Evolutionary conservation across 495 filamentous ascomycete genomes (phyloP).

Genomic region (Daldinia decipiens): DNA sequence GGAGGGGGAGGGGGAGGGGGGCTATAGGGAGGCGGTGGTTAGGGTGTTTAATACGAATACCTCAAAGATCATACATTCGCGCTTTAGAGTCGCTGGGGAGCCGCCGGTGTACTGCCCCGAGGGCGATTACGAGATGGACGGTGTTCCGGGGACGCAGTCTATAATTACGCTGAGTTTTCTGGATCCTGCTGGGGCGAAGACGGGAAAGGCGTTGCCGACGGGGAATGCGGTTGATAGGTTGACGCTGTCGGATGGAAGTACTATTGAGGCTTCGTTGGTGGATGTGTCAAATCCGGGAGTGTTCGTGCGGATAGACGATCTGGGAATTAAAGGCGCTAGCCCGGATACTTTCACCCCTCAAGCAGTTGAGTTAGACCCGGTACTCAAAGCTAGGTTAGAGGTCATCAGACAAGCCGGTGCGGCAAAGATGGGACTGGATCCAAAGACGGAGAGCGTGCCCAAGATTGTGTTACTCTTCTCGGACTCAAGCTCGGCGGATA

Average conservation of each 20-base stretch:
- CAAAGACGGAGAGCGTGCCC: constrained; percentile 67
- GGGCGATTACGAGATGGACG: constrained; percentile 73
- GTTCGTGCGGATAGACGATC: constrained; percentile 65
- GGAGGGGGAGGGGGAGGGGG: constrained; percentile 40
- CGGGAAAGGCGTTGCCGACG: constrained; percentile 72
- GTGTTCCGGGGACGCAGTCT: constrained; percentile 69
- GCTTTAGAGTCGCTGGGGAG: constrained; percentile 58
- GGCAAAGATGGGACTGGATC: constrained; percentile 69
- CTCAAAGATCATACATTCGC: constrained; percentile 57
- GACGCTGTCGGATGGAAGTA: constrained; percentile 62
- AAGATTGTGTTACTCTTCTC: constrained; percentile 72
- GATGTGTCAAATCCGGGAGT: constrained; percentile 76
- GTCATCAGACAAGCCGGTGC: constrained; percentile 69
- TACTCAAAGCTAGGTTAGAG: constrained; percentile 65
- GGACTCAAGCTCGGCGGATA: constrained; percentile 11
- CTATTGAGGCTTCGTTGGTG: constrained; percentile 57
- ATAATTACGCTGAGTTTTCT: constrained; percentile 69
- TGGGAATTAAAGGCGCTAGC: constrained; percentile 51
- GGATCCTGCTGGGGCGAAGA: constrained; percentile 73
- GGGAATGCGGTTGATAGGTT: constrained; percentile 66
- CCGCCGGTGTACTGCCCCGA: constrained; percentile 51
- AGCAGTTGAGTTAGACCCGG: constrained; percentile 58
- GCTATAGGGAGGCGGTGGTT: constrained; percentile 51
- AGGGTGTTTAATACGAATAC: constrained; percentile 64
- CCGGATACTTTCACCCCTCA: constrained; percentile 62